Conservation (phyloP, 495 filamentous ascomycete genomes). For the Neohortaea acidophila region DNA sequence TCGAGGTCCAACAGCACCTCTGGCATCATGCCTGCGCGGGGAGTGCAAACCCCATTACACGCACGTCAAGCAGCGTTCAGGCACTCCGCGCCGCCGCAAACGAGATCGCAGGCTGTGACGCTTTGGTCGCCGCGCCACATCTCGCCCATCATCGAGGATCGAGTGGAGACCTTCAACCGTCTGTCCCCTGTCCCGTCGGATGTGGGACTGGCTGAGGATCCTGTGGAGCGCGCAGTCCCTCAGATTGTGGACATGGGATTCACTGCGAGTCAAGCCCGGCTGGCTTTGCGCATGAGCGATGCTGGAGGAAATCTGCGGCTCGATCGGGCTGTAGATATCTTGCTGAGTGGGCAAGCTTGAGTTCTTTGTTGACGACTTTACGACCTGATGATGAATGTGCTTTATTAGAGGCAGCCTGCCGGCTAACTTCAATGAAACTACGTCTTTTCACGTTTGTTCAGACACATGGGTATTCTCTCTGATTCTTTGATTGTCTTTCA, state of each 20-base stretch:
- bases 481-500: too few species aligned
- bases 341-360: too few species aligned
- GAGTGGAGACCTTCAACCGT: conserved; percentile 9
- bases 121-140: conserved; percentile 7
- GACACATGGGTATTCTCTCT: too few species aligned
- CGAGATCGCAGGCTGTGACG: neutral
- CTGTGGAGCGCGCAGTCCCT: conserved; percentile 26
- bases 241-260: conserved; percentile 32
- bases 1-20: conserved; percentile 1
- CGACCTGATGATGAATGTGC: too few species aligned
- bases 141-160: conserved; percentile 13
- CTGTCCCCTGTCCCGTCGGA: conserved; percentile 4
- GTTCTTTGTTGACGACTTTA: too few species aligned
- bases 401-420: too few species aligned
- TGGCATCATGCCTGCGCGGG: neutral
- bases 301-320: conserved; percentile 28
- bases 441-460: too few species aligned
- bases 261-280: conserved; percentile 23
- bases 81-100: conserved; percentile 1
- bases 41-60: neutral
- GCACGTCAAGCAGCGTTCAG: neutral
- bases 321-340: conserved; percentile 28
- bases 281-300: conserved; percentile 27
- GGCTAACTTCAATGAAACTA: too few species aligned
- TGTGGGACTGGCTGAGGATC: conserved; percentile 18